Conservation (phyloP, 345 rosid genomes). For the Boechera divaricarpa region DNA sequence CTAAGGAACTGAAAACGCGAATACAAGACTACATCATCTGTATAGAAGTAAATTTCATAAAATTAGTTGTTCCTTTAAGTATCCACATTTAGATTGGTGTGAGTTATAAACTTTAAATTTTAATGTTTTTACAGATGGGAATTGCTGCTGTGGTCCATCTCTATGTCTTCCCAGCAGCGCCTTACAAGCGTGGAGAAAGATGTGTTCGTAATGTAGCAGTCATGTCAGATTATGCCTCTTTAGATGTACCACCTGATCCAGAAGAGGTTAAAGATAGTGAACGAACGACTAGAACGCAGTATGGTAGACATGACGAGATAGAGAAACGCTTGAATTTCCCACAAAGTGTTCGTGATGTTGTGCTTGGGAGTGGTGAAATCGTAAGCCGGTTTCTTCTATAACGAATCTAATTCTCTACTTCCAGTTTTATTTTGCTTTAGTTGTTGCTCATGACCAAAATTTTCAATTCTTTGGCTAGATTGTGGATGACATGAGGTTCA, state of each 20-base stretch:
- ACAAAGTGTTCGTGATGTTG: conserved; percentile 96
- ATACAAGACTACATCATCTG: conserved; percentile 98
- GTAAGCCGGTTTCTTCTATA: conserved; percentile 52
- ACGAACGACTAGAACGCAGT: conserved; percentile 63
- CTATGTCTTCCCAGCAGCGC: conserved; percentile 86
- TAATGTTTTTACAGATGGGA: conserved; percentile 76
- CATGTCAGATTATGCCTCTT: conserved; percentile 89
- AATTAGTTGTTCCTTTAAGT: neutral
- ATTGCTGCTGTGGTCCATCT: conserved; percentile 95
- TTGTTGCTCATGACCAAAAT: conserved; percentile 14
- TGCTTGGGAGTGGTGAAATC: conserved; percentile 93
- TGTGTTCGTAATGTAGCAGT: conserved; percentile 99
- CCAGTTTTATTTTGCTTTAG: neutral
- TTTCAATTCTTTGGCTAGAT: conserved; percentile 54
- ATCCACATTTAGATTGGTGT: neutral
- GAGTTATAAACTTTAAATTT: neutral
- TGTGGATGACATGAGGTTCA: conserved; percentile 97
- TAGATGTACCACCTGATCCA: conserved; percentile 88
- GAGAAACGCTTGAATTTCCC: conserved; percentile 91
- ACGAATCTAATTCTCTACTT: neutral
- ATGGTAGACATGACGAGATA: conserved; percentile 64
- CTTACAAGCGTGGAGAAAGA: conserved; percentile 98
- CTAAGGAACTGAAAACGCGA: conserved; percentile 86
- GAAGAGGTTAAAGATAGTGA: conserved; percentile 92
- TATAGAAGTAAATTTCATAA: conserved; percentile 63